Conservation (phyloP, 352 stramenopile species). For the Thraustochytrium aureum region DNA sequence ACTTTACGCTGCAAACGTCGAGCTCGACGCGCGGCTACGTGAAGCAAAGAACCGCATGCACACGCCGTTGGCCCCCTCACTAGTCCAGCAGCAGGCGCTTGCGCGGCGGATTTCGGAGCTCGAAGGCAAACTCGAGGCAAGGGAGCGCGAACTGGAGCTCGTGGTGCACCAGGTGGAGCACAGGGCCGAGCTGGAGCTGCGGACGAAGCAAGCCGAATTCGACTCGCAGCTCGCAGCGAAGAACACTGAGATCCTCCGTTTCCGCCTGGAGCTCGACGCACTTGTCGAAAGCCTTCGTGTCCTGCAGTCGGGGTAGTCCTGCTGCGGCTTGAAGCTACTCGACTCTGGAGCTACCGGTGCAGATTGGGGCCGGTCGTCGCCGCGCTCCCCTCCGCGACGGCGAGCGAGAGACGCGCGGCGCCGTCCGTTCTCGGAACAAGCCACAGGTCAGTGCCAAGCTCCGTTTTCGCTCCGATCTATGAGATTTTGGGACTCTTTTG, state of each 20-base stretch:
- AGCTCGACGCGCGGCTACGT: conserved; percentile 45
- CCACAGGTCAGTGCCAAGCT: neutral
- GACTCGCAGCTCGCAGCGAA: conserved; percentile 51
- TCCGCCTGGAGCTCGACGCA: conserved; percentile 53
- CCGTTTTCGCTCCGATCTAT: neutral
- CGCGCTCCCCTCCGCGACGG: neutral
- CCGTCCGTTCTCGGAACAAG: neutral
- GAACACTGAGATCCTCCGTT: conserved; percentile 48
- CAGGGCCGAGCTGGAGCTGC: conserved; percentile 48
- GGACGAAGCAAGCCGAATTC: conserved; percentile 15
- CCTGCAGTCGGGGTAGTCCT: neutral
- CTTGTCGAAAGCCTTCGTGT: conserved; percentile 25
- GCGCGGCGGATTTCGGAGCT: conserved; percentile 41
- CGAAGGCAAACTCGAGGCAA: conserved; percentile 29
- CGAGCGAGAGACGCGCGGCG: neutral
- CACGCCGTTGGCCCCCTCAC: conserved; percentile 14
- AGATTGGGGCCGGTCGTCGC: neutral
- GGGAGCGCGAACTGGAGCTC: conserved; percentile 55
- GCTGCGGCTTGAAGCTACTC: too few relatives aligned
- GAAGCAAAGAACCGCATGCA: conserved; percentile 47
- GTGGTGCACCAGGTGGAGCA: conserved; percentile 53
- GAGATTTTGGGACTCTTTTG: neutral
- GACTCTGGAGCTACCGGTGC: too few relatives aligned
- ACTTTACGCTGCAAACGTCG: conserved; percentile 7
- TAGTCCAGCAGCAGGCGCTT: conserved; percentile 56